Percentiles rank a stretch among this genome's conserved stretches.
phyloP scores from a whole-genome alignment of 441 rosid genomes.

The Pelargonium myrrhifolium region DNA sequence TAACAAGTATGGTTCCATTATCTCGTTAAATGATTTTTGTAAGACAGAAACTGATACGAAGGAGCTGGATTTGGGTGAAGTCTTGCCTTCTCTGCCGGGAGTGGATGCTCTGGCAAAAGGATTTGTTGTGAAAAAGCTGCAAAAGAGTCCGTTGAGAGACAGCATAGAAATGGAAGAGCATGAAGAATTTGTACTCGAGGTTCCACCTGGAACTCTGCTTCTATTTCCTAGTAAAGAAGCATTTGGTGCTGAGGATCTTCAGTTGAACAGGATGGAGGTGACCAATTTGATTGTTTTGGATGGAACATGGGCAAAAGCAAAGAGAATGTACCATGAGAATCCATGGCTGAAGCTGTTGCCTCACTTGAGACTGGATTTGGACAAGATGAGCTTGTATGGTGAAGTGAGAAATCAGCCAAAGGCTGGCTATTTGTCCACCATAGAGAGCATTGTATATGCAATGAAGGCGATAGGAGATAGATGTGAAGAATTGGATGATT shows the following conservation, averaged over 20 bases:
- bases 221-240: conserved; percentile 56
- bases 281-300: conserved; percentile 72
- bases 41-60: conserved; percentile 15
- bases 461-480: conserved; percentile 54
- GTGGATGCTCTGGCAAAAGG: conserved; percentile 49
- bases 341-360: conserved; percentile 84
- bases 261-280: conserved; percentile 34
- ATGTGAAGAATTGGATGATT: conserved; percentile 42
- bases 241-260: conserved; percentile 35
- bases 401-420: conserved; percentile 76
- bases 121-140: conserved; percentile 48
- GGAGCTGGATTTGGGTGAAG: conserved; percentile 25
- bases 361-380: conserved; percentile 63
- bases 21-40: conserved; percentile 28
- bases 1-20: conserved; percentile 41
- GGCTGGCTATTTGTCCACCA: conserved; percentile 65
- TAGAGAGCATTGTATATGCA: conserved; percentile 69
- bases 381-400: conserved; percentile 47
- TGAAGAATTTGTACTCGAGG: conserved; percentile 45
- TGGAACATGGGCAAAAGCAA: conserved; percentile 81
- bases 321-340: conserved; percentile 66
- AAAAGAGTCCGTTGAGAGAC: conserved; percentile 12
- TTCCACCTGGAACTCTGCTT: conserved; percentile 61
- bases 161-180: conserved; percentile 30
- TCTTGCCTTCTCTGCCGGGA: conserved; percentile 24